Evolutionary conservation across 2,329 filamentous ascomycete species (phyloP).

Genomic region (Diaporthe longicolla): DNA sequence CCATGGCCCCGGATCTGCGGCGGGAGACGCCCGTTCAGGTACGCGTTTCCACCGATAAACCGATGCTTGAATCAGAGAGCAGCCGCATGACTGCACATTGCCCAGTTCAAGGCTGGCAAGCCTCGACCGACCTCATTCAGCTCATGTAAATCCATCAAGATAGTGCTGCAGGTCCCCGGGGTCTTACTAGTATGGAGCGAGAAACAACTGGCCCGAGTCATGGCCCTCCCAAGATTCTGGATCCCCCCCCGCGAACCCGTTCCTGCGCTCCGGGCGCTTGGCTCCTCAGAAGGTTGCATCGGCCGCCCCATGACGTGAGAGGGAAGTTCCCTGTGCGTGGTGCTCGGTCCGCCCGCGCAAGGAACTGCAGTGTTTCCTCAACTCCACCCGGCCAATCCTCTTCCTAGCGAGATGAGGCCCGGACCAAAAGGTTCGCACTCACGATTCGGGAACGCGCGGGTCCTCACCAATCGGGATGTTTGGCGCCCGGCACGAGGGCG

Average conservation of each 20-base stretch:
- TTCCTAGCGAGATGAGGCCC: slow-evolving; percentile 25
- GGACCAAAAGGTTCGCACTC: slow-evolving; percentile 23
- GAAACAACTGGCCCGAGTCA: neutral
- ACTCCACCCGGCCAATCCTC: slow-evolving; percentile 6
- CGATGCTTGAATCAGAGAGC: slow-evolving; percentile 5
- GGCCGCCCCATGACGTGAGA: neutral
- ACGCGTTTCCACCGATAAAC: slow-evolving; percentile 3
- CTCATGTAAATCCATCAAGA: slow-evolving; percentile 4
- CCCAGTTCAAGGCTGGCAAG: neutral
- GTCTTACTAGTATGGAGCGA: neutral
- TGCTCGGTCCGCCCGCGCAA: slow-evolving; percentile 16
- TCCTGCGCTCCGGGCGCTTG: slow-evolving; percentile 12
- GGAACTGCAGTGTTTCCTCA: neutral
- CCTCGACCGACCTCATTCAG: neutral
- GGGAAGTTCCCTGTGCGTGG: neutral
- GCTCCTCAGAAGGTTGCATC: neutral
- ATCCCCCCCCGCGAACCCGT: slow-evolving; percentile 3
- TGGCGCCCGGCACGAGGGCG: slow-evolving; percentile 8
- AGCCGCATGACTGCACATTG: slow-evolving; percentile 6
- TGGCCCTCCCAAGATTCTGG: slow-evolving; percentile 22
- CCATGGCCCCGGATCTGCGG: slow-evolving; percentile 5
- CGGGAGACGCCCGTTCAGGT: slow-evolving; percentile 10
- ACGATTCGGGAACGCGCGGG: slow-evolving; percentile 6
- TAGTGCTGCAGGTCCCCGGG: slow-evolving; percentile 8
- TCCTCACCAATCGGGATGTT: slow-evolving; percentile 10